Evolutionary conservation across 179 eudicot genomes (phyloP).

Genomic region (Dionaea muscipula): DNA sequence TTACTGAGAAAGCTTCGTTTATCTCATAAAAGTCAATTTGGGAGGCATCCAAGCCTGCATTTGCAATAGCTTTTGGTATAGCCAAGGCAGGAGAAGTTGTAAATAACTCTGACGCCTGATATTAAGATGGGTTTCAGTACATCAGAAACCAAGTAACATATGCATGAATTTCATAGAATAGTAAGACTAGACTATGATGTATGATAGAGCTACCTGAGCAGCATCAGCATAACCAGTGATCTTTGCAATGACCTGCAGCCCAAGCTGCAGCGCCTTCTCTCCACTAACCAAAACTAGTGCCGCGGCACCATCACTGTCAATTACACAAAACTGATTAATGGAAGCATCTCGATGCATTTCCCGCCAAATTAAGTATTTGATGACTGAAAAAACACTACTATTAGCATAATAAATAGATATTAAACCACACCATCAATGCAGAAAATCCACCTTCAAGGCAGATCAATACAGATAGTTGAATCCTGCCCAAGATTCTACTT

Average conservation of each 20-base stretch:
- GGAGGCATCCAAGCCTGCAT: conserved; percentile 37
- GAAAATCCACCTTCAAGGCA: too few relatives aligned
- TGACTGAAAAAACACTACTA: neutral
- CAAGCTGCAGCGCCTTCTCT: conserved; percentile 36
- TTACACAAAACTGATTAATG: conserved; percentile 8
- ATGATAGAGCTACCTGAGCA: conserved; percentile 24
- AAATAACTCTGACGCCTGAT: conserved; percentile 36
- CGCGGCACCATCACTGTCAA: conserved; percentile 40
- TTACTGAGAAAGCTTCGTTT: conserved; percentile 42
- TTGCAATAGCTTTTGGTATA: conserved; percentile 41
- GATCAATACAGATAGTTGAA: too few relatives aligned
- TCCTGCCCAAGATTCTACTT: too few relatives aligned
- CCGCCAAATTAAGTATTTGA: neutral
- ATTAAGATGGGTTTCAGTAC: neutral
- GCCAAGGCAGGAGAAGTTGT: conserved; percentile 44
- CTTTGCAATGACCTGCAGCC: conserved; percentile 37
- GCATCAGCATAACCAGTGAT: conserved; percentile 42
- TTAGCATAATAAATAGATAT: too few relatives aligned
- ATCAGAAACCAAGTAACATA: neutral
- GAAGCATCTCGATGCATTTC: conserved; percentile 2
- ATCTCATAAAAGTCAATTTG: conserved; percentile 40
- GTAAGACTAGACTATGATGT: too few relatives aligned
- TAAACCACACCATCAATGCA: too few relatives aligned
- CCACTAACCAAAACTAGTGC: conserved; percentile 43
- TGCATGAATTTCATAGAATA: too few relatives aligned